Evolutionary conservation across 1,139 yeast genomes (phyloP).

Genomic region (Blastobotrys indianensis): DNA sequence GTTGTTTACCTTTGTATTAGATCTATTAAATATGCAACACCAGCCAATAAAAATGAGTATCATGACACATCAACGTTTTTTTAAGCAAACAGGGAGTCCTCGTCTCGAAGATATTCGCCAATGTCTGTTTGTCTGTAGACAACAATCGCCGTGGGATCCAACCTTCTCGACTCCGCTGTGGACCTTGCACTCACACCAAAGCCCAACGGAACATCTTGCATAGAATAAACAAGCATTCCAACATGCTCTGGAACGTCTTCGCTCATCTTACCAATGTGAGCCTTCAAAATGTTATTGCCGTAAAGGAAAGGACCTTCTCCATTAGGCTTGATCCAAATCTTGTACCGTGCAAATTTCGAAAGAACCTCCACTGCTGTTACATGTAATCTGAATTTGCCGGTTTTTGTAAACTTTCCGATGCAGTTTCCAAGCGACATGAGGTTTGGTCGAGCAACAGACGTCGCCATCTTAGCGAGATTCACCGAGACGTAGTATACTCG

Average conservation of each 20-base stretch:
- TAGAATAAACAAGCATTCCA: conserved; percentile 84
- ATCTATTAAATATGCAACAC: not conserved
- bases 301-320: conserved; percentile 98
- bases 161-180: conserved; percentile 78
- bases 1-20: not conserved
- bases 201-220: conserved; percentile 91
- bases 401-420: conserved; percentile 93
- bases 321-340: conserved; percentile 92
- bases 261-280: conserved; percentile 93
- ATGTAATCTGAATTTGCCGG: conserved; percentile 93
- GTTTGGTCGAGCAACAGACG: conserved; percentile 81
- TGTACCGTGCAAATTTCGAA: conserved; percentile 84
- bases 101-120: conserved; percentile 97
- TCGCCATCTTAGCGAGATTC: conserved; percentile 76
- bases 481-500: conserved; percentile 91
- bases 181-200: conserved; percentile 94
- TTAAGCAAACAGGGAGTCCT: conserved; percentile 86
- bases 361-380: conserved; percentile 82
- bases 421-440: conserved; percentile 92
- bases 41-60: conserved; percentile 1
- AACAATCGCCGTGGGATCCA: conserved; percentile 91
- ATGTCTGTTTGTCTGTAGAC: conserved; percentile 97
- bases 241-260: conserved; percentile 98
- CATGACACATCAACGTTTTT: not conserved
- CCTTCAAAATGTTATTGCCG: conserved; percentile 94